phyloP scores from a whole-genome alignment of 1,284 basidiomycete genomes.

The Mixia osmundae region DNA sequence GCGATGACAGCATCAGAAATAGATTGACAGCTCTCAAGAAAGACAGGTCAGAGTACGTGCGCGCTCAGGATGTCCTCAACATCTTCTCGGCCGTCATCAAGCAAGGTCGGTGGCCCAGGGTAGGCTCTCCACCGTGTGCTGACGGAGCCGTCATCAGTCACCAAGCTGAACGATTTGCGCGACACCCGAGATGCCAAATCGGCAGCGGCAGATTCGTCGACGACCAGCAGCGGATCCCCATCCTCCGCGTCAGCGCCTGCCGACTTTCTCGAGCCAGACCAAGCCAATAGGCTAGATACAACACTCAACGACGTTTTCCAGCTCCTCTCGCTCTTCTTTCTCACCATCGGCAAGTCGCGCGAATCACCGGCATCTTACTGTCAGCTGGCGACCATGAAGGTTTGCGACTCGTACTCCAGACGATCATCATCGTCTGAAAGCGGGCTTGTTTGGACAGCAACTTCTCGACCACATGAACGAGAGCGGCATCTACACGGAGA shows the following conservation, averaged over 20 bases:
- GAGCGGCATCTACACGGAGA: constrained; percentile 71
- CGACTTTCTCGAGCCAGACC: no score
- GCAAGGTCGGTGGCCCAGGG: constrained; percentile 48
- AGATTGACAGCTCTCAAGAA: constrained; percentile 34
- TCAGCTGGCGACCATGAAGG: constrained; percentile 46
- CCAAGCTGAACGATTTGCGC: constrained; percentile 71
- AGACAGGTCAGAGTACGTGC: constrained; percentile 26
- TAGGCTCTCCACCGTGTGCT: no score
- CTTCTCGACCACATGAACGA: constrained; percentile 32
- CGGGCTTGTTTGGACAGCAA: neutral
- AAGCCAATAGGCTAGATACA: constrained; percentile 73
- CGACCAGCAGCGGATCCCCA: neutral
- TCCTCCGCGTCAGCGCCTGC: neutral
- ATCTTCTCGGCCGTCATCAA: constrained; percentile 87
- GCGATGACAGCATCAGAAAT: constrained; percentile 40
- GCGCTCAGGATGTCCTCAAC: constrained; percentile 58
- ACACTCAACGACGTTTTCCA: constrained; percentile 82
- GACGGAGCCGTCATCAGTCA: no score
- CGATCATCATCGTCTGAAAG: constrained; percentile 4
- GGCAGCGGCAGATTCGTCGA: constrained; percentile 1
- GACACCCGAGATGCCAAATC: constrained; percentile 29
- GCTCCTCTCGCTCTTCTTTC: constrained; percentile 19
- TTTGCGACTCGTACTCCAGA: constrained; percentile 13
- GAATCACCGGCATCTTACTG: constrained; percentile 82
- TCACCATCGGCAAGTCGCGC: constrained; percentile 57